Evolutionary conservation across 805 yeast species (phyloP).

Genomic region (Hanseniaspora occidentalis): DNA sequence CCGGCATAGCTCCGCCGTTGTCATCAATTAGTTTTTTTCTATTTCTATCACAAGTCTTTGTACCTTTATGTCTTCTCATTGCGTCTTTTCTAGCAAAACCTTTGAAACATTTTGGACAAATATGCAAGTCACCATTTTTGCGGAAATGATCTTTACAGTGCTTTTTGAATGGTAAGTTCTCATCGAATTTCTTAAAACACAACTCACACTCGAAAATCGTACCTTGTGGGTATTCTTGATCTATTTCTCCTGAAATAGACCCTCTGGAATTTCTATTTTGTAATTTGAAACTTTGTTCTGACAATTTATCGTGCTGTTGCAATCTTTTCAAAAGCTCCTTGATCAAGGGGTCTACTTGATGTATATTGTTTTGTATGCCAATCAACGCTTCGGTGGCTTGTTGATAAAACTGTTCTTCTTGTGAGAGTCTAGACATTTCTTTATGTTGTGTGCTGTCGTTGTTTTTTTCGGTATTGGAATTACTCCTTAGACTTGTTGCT

Average conservation of each 20-base stretch:
- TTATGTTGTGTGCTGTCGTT: background rate
- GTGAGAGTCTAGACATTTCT: background rate
- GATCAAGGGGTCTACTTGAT: background rate
- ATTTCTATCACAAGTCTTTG: constrained; percentile 64
- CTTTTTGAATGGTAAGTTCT: constrained; percentile 59
- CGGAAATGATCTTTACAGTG: constrained; percentile 62
- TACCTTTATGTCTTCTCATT: constrained; percentile 59
- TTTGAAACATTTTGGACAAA: constrained; percentile 65
- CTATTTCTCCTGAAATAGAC: no score
- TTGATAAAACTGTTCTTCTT: background rate
- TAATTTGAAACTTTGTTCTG: no score
- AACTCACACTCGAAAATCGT: constrained; percentile 32
- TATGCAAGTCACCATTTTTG: constrained; percentile 42
- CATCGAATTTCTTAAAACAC: constrained; percentile 51
- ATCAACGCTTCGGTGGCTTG: background rate
- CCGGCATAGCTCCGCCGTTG: constrained; percentile 25
- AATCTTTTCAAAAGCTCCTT: background rate
- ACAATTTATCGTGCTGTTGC: no score
- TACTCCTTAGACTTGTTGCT: background rate
- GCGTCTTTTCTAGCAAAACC: constrained; percentile 82
- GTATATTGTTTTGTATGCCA: background rate
- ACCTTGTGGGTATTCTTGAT: background rate
- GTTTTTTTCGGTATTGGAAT: no score
- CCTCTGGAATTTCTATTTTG: background rate
- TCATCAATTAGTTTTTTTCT: constrained; percentile 37